A percentile compares a stretch with the other conserved stretches of the same genome.
phyloP scores from a whole-genome alignment of 495 filamentous ascomycete species.

The Rhizodiscina lignyota region DNA sequence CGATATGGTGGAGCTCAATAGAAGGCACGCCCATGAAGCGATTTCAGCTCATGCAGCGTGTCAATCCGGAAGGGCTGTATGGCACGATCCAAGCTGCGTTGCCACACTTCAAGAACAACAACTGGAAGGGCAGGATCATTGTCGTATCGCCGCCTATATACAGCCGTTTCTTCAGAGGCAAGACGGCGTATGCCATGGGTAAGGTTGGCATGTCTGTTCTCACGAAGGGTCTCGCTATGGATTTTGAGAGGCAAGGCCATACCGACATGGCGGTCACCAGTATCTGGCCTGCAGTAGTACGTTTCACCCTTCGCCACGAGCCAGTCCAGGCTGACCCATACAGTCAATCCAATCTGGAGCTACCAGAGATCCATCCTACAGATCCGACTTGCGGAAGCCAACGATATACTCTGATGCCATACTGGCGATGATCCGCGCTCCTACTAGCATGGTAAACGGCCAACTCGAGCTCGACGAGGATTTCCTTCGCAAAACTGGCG shows the following conservation, averaged over 20 bases:
- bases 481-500: conserved; percentile 48
- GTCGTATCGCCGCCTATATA: conserved; percentile 81
- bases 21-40: conserved; percentile 58
- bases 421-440: conserved; percentile 51
- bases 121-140: conserved; percentile 46
- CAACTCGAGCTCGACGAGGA: conserved; percentile 65
- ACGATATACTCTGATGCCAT: conserved; percentile 71
- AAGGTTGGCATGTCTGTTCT: conserved; percentile 76
- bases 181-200: conserved; percentile 76
- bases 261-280: conserved; percentile 60
- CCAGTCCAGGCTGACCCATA: no score
- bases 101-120: conserved; percentile 39
- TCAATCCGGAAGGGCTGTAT: conserved; percentile 56
- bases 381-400: no score
- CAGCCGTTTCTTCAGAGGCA: conserved; percentile 67
- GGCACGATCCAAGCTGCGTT: conserved; percentile 48
- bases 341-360: no score
- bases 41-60: conserved; percentile 66
- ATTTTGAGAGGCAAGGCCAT: conserved; percentile 51
- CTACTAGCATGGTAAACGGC: conserved; percentile 47
- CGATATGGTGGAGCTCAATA: conserved; percentile 74
- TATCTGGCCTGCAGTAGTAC: conserved; percentile 64
- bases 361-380: no score
- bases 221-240: conserved; percentile 69
- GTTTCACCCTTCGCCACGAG: conserved; percentile 3